Base-by-base conservation (phyloP, 73 alveolate species). In the Blepharisma japonicum region DNA sequence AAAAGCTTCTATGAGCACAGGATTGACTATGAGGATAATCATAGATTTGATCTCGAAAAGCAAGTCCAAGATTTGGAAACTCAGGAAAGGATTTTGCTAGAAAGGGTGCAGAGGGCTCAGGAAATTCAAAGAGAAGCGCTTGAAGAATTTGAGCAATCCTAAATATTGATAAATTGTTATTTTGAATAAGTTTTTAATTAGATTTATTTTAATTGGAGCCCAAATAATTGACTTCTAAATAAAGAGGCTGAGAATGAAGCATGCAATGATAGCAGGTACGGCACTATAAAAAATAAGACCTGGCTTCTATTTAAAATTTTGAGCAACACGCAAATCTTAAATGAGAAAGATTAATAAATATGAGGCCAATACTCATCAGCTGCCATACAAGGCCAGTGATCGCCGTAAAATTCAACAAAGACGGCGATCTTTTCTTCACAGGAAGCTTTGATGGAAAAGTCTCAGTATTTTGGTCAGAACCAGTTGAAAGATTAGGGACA, bases 401-500 rank as follows among this genome's bases (percentile, higher is more conserved):
- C 55, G 85, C 71, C 61, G 89, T 94, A 42, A 80, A 77, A 83
- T 92, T 90, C 83, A 94, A 94, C 83, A 53, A 66, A 39, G 99
- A 94, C 61, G 97, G 97, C 71, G 99, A 94, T 78, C 80, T 94
- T 82, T 83, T 94, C 82, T 94, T 94, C 82, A 82, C 98, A 42
- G 96, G 96, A 46, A 84, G 96, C 18, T 84, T 84, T 53, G 99
- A 94, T 79, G 88, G 92, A 50, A 80, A 50, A 55, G 90, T 94
- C 20, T 81, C 89, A 81, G 86, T 90, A 74, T 92, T 93, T 93
- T 81, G 90, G 32, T 79, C 94, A 61, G 90, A 90, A 87, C 87
- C 74, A 92, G 94, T 14, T 94, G 91, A 87, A 49, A 83, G 95
- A 80, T 74, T 94, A 47, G 99, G 99, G 14, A 90, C 88, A 21